Conservation (phyloP, 2,329 filamentous ascomycete genomes). For the Pseudogymnoascus sp. region DNA sequence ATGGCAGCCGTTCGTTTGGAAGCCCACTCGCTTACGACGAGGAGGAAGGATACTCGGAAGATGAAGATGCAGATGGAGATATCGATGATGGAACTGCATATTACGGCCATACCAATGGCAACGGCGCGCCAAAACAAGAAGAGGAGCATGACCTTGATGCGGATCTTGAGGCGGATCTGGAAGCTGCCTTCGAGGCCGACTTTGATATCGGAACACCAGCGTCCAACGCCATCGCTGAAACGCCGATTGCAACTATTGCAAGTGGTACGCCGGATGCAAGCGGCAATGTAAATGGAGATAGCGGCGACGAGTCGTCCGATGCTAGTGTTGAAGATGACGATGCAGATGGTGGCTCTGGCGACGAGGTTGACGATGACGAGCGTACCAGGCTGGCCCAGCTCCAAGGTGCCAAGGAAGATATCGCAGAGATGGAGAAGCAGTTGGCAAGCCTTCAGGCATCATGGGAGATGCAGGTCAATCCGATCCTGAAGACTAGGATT, state of each 20-base stretch:
- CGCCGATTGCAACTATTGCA: slow-evolving; percentile 19
- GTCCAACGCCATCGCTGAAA: slow-evolving; percentile 21
- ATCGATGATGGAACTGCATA: slow-evolving; percentile 32
- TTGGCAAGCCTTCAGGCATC: slow-evolving; percentile 36
- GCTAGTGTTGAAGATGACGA: slow-evolving; percentile 35
- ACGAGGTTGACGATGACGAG: slow-evolving; percentile 44
- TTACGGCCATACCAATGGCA: slow-evolving; percentile 20
- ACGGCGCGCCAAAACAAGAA: slow-evolving; percentile 23
- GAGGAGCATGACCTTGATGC: slow-evolving; percentile 13
- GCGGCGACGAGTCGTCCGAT: slow-evolving; percentile 36
- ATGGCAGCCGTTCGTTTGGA: slow-evolving; percentile 21
- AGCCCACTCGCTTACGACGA: slow-evolving; percentile 27
- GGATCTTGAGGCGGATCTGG: slow-evolving; percentile 26
- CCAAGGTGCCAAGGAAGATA: slow-evolving; percentile 42
- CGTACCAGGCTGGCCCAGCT: slow-evolving; percentile 38
- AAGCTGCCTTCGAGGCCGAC: slow-evolving; percentile 30
- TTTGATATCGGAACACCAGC: slow-evolving; percentile 30
- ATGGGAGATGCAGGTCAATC: slow-evolving; percentile 37
- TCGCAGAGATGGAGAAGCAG: slow-evolving; percentile 44
- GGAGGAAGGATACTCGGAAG: slow-evolving; percentile 30
- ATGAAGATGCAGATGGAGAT: slow-evolving; percentile 30
- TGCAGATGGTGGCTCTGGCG: slow-evolving; percentile 34
- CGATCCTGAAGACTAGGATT: slow-evolving; percentile 41
- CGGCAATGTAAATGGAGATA: slow-evolving; percentile 24
- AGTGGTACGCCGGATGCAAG: slow-evolving; percentile 19